Percentiles rank a stretch among this genome's conserved stretches.
Evolutionary conservation across 1,284 basidiomycete species (phyloP).

Genomic region (Trichosporon sp.): DNA sequence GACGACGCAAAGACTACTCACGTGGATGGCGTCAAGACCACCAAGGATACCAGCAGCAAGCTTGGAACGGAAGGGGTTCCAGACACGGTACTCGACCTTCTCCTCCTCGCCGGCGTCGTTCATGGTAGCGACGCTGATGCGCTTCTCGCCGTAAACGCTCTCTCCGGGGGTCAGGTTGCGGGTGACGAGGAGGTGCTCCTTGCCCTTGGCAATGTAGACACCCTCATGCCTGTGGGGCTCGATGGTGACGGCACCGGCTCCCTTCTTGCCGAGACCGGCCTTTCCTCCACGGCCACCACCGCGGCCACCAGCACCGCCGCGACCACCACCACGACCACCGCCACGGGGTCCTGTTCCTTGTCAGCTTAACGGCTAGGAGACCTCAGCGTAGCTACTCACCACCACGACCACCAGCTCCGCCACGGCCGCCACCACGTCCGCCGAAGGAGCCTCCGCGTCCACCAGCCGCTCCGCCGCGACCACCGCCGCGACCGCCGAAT

Average conservation of each 20-base stretch:
- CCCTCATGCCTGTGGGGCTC: slow-evolving; percentile 94
- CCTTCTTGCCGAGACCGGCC: slow-evolving; percentile 57
- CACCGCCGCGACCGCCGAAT: slow-evolving; percentile 43
- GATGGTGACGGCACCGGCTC: slow-evolving; percentile 79
- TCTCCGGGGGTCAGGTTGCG: slow-evolving; percentile 97
- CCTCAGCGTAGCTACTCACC: slow-evolving; percentile 20
- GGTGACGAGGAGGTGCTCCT: slow-evolving; percentile 95
- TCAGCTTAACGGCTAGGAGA: slow-evolving; percentile 46
- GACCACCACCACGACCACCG: slow-evolving; percentile 36
- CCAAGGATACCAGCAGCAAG: slow-evolving; percentile 94
- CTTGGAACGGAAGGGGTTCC: slow-evolving; percentile 99
- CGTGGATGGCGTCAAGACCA: slow-evolving; percentile 86
- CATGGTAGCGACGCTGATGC: slow-evolving; percentile 73
- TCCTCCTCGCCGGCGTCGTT: slow-evolving; percentile 59
- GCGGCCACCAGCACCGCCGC: slow-evolving; percentile 51
- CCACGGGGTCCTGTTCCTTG: background rate
- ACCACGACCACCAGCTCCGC: slow-evolving; percentile 27
- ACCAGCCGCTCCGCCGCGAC: slow-evolving; percentile 33
- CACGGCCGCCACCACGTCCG: slow-evolving; percentile 31
- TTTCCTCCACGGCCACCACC: slow-evolving; percentile 51
- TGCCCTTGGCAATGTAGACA: slow-evolving; percentile 83
- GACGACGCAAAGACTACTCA: no score
- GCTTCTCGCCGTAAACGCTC: slow-evolving; percentile 97
- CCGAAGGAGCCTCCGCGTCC: slow-evolving; percentile 29
- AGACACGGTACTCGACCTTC: slow-evolving; percentile 96